Conservation (phyloP, 176 grass and related monocot species). For the Musa troglodytarum region DNA sequence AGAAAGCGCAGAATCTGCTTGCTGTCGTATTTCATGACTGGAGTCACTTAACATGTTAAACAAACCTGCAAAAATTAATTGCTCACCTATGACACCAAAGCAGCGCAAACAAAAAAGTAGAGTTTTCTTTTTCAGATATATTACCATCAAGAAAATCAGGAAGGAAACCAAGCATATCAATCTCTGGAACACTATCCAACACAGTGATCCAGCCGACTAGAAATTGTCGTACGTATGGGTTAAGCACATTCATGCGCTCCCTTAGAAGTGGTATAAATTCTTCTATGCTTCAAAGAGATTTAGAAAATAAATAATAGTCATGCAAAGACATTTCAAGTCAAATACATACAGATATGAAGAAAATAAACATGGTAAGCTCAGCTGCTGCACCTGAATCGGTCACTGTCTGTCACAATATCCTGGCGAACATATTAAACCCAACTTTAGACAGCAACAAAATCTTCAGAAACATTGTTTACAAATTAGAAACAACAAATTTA, state of each 20-base stretch:
- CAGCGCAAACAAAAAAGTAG: constrained; percentile 8
- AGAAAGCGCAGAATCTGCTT: constrained; percentile 94
- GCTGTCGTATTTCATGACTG: constrained; percentile 95
- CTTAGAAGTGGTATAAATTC: constrained; percentile 99
- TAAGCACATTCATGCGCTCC: constrained; percentile 99
- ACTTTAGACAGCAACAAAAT: constrained; percentile 7
- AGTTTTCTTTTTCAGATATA: constrained; percentile 1
- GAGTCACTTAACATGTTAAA: constrained; percentile 99
- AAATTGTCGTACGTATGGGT: constrained; percentile 93
- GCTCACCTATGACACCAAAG: constrained; percentile 19
- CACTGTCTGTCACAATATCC: constrained; percentile 99
- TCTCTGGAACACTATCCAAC: constrained; percentile 97
- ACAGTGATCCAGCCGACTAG: constrained; percentile 99
- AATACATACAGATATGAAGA: background rate
- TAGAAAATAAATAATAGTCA: constrained; percentile 14
- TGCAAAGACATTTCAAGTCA: constrained; percentile 16
- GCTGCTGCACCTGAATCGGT: constrained; percentile 76
- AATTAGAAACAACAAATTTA: background rate
- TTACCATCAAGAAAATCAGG: constrained; percentile 99
- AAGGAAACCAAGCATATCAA: constrained; percentile 99
- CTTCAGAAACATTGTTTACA: background rate
- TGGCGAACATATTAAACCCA: constrained; percentile 30
- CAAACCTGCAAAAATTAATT: constrained; percentile 46
- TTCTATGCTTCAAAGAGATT: constrained; percentile 84
- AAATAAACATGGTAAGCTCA: constrained; percentile 23